These are phyloP conservation scores for Maudiozyma saulgeensis DNA, from an alignment of 805 yeast species.

Conservation along the genomic window DNA sequence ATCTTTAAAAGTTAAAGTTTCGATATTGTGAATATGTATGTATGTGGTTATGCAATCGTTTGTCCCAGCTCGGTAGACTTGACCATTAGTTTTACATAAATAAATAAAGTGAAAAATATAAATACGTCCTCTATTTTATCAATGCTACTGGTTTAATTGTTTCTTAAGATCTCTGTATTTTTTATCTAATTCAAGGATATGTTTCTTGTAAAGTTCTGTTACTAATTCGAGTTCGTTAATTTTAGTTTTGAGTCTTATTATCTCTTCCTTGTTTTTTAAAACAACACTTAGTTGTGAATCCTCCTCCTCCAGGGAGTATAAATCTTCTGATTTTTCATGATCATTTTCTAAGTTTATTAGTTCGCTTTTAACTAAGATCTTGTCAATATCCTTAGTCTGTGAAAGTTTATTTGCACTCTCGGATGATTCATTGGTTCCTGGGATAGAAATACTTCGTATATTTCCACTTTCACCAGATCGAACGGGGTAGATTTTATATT, in stretches of 20 bases:
- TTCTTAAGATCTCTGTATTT: slow-evolving; percentile 22
- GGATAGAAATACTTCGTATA: background rate
- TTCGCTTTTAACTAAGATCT: background rate
- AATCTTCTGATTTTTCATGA: background rate
- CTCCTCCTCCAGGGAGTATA: background rate
- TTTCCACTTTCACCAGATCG: background rate
- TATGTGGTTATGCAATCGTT: background rate
- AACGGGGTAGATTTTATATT: background rate
- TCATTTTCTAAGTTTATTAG: slow-evolving; percentile 1
- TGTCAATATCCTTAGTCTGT: background rate
- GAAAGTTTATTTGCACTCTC: background rate
- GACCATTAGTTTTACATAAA: background rate
- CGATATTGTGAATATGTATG: background rate
- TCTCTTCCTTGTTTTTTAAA: slow-evolving; percentile 26
- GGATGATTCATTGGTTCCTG: no score
- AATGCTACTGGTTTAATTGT: slow-evolving; percentile 2
- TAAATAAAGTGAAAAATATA: no score
- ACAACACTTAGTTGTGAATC: slow-evolving; percentile 5
- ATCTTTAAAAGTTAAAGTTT: background rate
- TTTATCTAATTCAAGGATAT: slow-evolving; percentile 70
- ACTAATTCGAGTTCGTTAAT: slow-evolving; percentile 85
- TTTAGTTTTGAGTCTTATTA: slow-evolving; percentile 52
- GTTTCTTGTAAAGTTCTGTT: slow-evolving; percentile 75
- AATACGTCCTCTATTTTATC: no score
- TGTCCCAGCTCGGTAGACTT: background rate